Base-by-base conservation (phyloP, 805 yeast species). In the Osmozyma mogii region DNA sequence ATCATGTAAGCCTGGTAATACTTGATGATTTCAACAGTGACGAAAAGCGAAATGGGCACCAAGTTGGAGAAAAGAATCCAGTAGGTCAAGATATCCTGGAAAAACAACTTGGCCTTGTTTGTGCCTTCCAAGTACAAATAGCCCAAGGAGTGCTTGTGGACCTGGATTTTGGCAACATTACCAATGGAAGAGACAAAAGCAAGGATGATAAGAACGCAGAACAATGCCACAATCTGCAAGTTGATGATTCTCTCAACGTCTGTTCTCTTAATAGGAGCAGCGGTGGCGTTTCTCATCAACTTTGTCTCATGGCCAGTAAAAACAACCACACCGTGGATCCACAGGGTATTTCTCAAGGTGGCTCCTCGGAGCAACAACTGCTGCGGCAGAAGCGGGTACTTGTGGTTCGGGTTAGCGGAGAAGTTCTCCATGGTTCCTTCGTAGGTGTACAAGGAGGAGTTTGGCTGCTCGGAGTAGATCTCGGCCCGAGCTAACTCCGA, bases 271-370 rank as follows among this genome's bases (percentile, higher is more conserved):
- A 92, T 94, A 8, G 99, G 99, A 2, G 99, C 79, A 2, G 98
- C 96, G 2, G 97, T 88, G 12, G 99, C 98, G 60, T 92, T 92
- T 52, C 98, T 75, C 97, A 92, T 89, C 41, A 92, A 67, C 49
- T 92, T 92, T 0, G 99, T 92, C 58, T 92, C 98, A 53, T 94
- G 99, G 13, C 99, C 99, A 0, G 99, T 92, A 53, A 89, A 92
- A 1, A 92, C 75, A 2, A 84, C 96, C 29, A 85, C 68, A 14
- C 98, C 99, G 45, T 84, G 84, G 24, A 92, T 75, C 96, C 96
- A 92, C 24, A 78, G 83, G 0, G 99, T 94, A 50, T 92, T 92
- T 56, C 96, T 71, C 38, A 92, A 65, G 3, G 92, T 85, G 4
- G 99, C 98, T 38, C 99, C 99, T 60, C 99, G 74, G 34, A 92